Evolutionary conservation across 768 basidiomycete genomes (phyloP), one percentile per base, ranked within the genome.

Genomic region (Tylopilus plumbeoviolaceoides): DNA sequence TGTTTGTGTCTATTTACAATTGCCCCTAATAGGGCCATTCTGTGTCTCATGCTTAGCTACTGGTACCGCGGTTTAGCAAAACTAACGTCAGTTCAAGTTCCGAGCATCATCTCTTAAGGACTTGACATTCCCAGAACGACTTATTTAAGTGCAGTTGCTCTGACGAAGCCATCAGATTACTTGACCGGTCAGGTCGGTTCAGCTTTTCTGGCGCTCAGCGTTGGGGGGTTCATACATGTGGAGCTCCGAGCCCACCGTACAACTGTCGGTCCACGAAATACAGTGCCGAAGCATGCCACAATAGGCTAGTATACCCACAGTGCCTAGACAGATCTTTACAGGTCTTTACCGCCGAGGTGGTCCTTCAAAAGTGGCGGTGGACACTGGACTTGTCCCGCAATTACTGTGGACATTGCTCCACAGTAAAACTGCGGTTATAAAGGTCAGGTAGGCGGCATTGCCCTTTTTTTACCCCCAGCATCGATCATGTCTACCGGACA

Each of bases 1-100:
- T 64, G 2, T 65, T 65, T 63, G 15, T 31, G 20, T 41, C 3
- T 57, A 4, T 63, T 59, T 55, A 27, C 20, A 15, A 21, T 48
- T 35, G 47, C 47, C 39, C 44, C 55, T 51, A 41, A 9, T 33
- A 28, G 14, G 18, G 54, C 30, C 9, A 27, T 28, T 11, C 2
- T 41, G 7, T 30, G 30, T 8, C 30, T 30, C 30, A 30, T 11
- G 30, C 30, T 30, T 7, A 30, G 23, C 30, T 7, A 30, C 8
- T 8, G 27, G 8, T n/a, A 28, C 8, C 8, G 27, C 27, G 8
- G 27, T 8, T n/a, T n/a, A n/a, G n/a, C 27, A 28, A 28, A 28
- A 8, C 27, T 28, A 28, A 28, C 8, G 27, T 28, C 27, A 28
- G 27, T 28, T 28, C 30, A 30, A 7, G 30, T 30, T 11, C 7